phyloP scores from a whole-genome alignment of 148 eudicot genomes.

The Cornus controversa region DNA sequence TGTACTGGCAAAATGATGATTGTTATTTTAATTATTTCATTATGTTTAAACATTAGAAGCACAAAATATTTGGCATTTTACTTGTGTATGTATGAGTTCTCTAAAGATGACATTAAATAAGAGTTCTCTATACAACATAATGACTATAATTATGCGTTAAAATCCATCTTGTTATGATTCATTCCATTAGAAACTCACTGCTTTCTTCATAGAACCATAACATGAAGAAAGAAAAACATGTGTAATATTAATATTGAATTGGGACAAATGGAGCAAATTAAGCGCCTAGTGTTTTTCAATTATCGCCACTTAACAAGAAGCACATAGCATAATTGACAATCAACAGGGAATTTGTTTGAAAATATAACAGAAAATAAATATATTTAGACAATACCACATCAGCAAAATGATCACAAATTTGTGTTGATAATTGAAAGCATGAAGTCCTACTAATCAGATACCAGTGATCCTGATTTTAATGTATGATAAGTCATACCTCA shows the following conservation, averaged over 20 bases:
- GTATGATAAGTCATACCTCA: constrained; percentile 27
- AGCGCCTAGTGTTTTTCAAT: background rate
- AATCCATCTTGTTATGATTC: background rate
- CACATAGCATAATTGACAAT: background rate
- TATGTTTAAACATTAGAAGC: too few relatives aligned
- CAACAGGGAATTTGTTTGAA: background rate
- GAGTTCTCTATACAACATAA: background rate
- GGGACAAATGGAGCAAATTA: background rate
- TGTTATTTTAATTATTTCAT: too few relatives aligned
- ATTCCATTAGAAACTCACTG: background rate
- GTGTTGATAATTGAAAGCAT: background rate
- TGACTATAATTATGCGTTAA: background rate
- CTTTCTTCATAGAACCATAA: background rate
- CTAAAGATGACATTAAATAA: background rate
- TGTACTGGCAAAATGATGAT: too few relatives aligned
- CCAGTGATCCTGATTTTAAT: background rate
- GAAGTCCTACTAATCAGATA: background rate
- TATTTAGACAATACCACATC: background rate
- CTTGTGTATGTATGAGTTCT: background rate
- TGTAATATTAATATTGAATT: background rate
- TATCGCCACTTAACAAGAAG: background rate
- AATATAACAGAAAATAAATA: too few relatives aligned
- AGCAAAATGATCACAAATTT: background rate
- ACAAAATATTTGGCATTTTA: background rate
- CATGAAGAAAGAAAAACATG: background rate